Evolutionary conservation across 2,329 filamentous ascomycete genomes (phyloP), one percentile per base, ranked within the genome.

Genomic region (Aspergillus sp.): DNA sequence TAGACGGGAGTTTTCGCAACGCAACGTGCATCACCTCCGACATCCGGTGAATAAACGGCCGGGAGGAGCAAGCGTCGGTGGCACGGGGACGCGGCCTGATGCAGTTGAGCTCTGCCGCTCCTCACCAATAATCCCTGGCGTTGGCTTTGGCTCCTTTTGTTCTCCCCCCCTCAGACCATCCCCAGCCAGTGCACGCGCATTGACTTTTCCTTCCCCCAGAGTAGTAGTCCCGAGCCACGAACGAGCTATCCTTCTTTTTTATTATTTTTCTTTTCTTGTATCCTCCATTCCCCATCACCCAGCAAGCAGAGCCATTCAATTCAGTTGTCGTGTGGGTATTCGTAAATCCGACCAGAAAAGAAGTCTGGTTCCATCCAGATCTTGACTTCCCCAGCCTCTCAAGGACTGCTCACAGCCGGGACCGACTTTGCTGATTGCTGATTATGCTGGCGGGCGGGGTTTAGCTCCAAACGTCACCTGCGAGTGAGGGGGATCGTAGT

Each of bases 381-480:
- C 47, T 17, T 17, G 23, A 30, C 3, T 12, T 3, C 15, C 47
- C 47, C 7, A 36, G 32, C 13, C 47, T 12, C 4, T n/a, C 25
- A 12, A 17, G 47, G 23, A 30, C 25, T 32, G 28, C 12, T 36
- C 30, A 36, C 47, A 50, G 47, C 25, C n/a, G 25, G 47, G 13
- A 10, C 47, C 23, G 47, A 13, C 32, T 36, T 32, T 36, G 32
- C 10, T 36, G 28, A 30, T 28, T 28, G 47, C 47, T 63, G 57
- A 25, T 63, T 55, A 50, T 64, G 57, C 55, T 60, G 59, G 39
- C 57, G 64, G 63, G 65, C 63, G 64, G 65, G 65, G 64, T 64
- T 36, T 65, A 23, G 58, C 59, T 52, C 61, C 55, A 56, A 66
- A 66, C 61, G 59, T 60, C 55, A 56, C 59, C 45, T 49, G 50